Evolutionary conservation across 1,139 yeast species (phyloP).

Genomic region (Scheffersomyces stambukii): DNA sequence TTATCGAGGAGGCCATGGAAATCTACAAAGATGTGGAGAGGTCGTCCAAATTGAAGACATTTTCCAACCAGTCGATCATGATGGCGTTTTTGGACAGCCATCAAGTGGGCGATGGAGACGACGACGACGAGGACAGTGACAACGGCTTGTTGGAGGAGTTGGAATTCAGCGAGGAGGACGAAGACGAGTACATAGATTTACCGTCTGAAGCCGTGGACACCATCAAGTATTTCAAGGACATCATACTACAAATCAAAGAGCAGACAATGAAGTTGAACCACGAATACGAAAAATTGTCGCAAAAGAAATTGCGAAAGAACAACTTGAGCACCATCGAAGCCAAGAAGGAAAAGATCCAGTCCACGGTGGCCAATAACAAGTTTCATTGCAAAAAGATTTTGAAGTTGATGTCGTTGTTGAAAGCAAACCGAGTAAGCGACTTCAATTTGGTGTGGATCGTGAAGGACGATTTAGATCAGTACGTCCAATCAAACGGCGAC

Average conservation of each 20-base stretch:
- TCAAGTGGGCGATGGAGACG: slow-evolving; percentile 12
- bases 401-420: slow-evolving; percentile 28
- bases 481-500: slow-evolving; percentile 37
- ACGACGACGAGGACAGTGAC: slow-evolving; percentile 11
- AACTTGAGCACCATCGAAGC: slow-evolving; percentile 35
- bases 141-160: slow-evolving; percentile 8
- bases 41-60: slow-evolving; percentile 42
- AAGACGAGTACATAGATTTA: slow-evolving; percentile 18
- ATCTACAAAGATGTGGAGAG: slow-evolving; percentile 46
- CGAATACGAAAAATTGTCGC: slow-evolving; percentile 37
- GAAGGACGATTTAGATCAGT: slow-evolving; percentile 38
- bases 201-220: slow-evolving; percentile 35
- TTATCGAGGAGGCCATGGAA: slow-evolving; percentile 49
- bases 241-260: slow-evolving; percentile 27
- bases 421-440: slow-evolving; percentile 26
- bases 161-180: slow-evolving; percentile 10
- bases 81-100: slow-evolving; percentile 39
- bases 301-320: slow-evolving; percentile 39
- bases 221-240: slow-evolving; percentile 26
- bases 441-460: slow-evolving; percentile 33
- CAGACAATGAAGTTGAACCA: slow-evolving; percentile 33
- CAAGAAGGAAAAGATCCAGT: slow-evolving; percentile 41
- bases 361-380: slow-evolving; percentile 29
- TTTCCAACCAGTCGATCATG: slow-evolving; percentile 45
- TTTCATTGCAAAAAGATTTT: slow-evolving; percentile 39